phyloP scores from a whole-genome alignment of 106 monocot species.

The Platanthera zijinensis region DNA sequence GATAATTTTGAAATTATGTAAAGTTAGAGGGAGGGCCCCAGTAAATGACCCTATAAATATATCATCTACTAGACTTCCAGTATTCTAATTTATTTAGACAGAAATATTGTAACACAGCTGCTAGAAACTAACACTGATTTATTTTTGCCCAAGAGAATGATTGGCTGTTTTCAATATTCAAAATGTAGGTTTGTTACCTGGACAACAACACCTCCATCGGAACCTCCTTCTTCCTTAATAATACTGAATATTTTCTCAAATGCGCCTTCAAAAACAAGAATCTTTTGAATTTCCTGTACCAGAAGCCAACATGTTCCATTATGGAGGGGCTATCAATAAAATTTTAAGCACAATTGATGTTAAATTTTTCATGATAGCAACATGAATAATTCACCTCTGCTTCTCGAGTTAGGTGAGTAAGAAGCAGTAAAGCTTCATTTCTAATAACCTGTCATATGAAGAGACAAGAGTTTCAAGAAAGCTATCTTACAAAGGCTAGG shows the following conservation, averaged over 20 bases:
- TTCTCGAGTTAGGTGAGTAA: slow-evolving; percentile 90
- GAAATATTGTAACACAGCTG: not conserved
- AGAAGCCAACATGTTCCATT: slow-evolving; percentile 5
- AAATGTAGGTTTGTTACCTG: slow-evolving; percentile 48
- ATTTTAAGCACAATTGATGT: not conserved
- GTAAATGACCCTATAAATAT: not conserved
- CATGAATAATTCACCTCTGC: slow-evolving; percentile 49
- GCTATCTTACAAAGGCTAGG: not conserved
- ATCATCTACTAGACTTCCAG: not conserved
- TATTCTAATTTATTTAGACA: not conserved
- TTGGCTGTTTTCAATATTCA: not conserved
- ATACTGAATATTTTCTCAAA: slow-evolving; percentile 99
- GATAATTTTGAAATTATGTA: too few species aligned
- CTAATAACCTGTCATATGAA: slow-evolving; percentile 67
- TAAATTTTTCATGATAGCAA: not conserved
- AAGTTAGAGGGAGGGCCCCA: too few species aligned
- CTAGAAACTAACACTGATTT: not conserved
- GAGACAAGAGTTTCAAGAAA: not conserved
- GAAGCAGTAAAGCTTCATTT: slow-evolving; percentile 92
- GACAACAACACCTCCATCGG: slow-evolving; percentile 99
- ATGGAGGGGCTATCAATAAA: not conserved
- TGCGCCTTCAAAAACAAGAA: slow-evolving; percentile 96
- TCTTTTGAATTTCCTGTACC: slow-evolving; percentile 97
- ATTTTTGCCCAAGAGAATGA: not conserved
- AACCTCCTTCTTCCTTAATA: slow-evolving; percentile 95